Percentiles rank a stretch among this genome's conserved stretches.
These are phyloP conservation scores for Didymellaceae sp. DNA, from an alignment of 2,329 filamentous ascomycete species.

Conservation along the genomic window DNA sequence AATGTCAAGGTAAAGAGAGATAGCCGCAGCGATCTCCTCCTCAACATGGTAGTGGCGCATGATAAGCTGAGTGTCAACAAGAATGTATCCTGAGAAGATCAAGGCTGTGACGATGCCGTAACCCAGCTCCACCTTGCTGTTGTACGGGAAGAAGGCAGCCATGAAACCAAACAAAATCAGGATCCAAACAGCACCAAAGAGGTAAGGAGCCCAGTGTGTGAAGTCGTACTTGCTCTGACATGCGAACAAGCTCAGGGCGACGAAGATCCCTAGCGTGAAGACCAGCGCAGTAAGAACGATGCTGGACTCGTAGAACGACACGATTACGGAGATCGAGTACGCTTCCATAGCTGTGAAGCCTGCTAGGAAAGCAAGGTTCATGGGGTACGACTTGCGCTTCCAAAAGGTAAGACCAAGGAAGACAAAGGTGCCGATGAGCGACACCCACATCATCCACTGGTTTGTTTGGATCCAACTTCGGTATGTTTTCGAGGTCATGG, in stretches of 20 bases:
- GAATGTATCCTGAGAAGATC: constrained; percentile 92
- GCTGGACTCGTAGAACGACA: constrained; percentile 82
- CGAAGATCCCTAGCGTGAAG: constrained; percentile 75
- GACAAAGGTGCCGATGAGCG: constrained; percentile 60
- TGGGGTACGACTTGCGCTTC: constrained; percentile 74
- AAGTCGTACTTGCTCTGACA: constrained; percentile 99
- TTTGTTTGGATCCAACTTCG: constrained; percentile 86
- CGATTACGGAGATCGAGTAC: constrained; percentile 90
- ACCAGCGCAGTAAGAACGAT: constrained; percentile 91
- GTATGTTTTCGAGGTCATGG: constrained; percentile 83
- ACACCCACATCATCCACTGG: constrained; percentile 83
- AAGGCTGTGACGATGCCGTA: constrained; percentile 84
- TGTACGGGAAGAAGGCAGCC: constrained; percentile 84
- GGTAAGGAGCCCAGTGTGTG: constrained; percentile 94
- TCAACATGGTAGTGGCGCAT: constrained; percentile 97
- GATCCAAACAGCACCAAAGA: constrained; percentile 89
- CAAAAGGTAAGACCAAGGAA: constrained; percentile 50
- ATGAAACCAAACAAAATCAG: constrained; percentile 93
- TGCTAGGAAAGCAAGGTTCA: constrained; percentile 89
- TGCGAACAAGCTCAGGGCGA: constrained; percentile 77
- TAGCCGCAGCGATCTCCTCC: constrained; percentile 94
- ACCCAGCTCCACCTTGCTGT: constrained; percentile 79
- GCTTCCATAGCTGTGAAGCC: constrained; percentile 92
- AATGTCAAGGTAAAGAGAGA: constrained; percentile 93
- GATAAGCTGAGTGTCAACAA: constrained; percentile 95